Conservation (phyloP, 768 basidiomycete genomes). For the Albatrellus ellisii region DNA sequence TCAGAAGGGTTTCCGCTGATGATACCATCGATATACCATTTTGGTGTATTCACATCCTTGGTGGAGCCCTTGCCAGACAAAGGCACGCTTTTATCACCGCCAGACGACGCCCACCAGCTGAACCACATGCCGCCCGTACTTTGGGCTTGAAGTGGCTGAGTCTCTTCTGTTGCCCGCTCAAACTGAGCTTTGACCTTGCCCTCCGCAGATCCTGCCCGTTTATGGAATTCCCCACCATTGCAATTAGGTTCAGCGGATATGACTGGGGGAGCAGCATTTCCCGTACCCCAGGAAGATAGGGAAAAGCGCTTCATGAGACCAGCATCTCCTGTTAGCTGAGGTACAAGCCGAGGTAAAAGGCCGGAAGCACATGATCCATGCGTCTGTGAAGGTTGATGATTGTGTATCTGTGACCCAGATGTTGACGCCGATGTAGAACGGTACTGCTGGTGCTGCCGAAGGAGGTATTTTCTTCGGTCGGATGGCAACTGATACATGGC, state of each 20-base stretch:
- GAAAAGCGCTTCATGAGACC: slow-evolving; percentile 57
- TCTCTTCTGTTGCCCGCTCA: slow-evolving; percentile 7
- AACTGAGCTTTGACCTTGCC: neutral
- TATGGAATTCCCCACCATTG: slow-evolving; percentile 26
- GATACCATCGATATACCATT: slow-evolving; percentile 52
- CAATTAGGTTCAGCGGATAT: slow-evolving; percentile 22
- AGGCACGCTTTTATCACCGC: slow-evolving; percentile 30
- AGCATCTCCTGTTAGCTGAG: slow-evolving; percentile 66
- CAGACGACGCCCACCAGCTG: slow-evolving; percentile 64
- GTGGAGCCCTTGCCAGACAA: slow-evolving; percentile 16
- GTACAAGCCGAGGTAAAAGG: slow-evolving; percentile 53
- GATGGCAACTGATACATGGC: slow-evolving; percentile 47
- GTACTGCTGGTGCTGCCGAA: slow-evolving; percentile 40
- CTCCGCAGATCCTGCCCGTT: slow-evolving; percentile 2
- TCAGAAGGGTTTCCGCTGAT: slow-evolving; percentile 37
- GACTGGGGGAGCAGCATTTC: slow-evolving; percentile 23
- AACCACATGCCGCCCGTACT: slow-evolving; percentile 66
- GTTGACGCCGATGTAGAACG: slow-evolving; percentile 23
- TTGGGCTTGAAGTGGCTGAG: slow-evolving; percentile 40
- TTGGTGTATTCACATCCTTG: slow-evolving; percentile 35
- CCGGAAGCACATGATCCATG: slow-evolving; percentile 44
- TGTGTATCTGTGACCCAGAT: slow-evolving; percentile 15
- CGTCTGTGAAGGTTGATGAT: slow-evolving; percentile 28
- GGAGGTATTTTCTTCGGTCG: slow-evolving; percentile 53
- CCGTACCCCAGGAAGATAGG: slow-evolving; percentile 43